These are phyloP conservation scores for Hanseniaspora jakobsenii DNA, from an alignment of 805 yeast genomes.

Conservation along the genomic window DNA sequence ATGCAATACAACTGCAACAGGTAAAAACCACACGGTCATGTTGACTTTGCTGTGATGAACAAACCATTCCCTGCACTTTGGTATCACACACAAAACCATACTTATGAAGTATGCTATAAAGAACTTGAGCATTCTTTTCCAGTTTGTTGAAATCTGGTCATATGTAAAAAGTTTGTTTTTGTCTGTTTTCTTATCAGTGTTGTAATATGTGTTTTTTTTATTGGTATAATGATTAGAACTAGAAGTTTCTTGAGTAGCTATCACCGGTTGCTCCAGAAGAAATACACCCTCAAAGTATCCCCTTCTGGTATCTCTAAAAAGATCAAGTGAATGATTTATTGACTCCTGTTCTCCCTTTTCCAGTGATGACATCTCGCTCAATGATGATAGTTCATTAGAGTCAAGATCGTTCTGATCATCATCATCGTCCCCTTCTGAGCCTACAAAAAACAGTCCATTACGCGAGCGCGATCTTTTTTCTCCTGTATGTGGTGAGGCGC, in stretches of 20 bases:
- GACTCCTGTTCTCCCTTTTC: neutral
- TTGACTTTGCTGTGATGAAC: slow-evolving; percentile 23
- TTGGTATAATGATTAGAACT: too few species aligned
- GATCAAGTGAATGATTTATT: neutral
- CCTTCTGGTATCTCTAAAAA: slow-evolving; percentile 12
- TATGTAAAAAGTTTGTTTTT: neutral
- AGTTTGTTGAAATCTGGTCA: slow-evolving; percentile 11
- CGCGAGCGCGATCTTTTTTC: neutral
- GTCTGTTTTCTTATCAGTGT: neutral
- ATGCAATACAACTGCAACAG: slow-evolving; percentile 33
- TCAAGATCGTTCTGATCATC: neutral
- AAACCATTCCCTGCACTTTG: slow-evolving; percentile 33
- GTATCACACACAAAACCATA: slow-evolving; percentile 31
- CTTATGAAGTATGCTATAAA: slow-evolving; percentile 33
- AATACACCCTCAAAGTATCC: slow-evolving; percentile 11
- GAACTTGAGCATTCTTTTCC: slow-evolving; percentile 23
- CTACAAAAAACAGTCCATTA: neutral
- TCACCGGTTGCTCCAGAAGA: neutral
- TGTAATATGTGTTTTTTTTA: neutral
- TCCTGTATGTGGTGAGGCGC: neutral
- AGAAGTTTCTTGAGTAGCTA: neutral
- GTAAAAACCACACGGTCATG: slow-evolving; percentile 30
- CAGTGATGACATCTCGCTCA: neutral
- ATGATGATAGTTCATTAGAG: neutral
- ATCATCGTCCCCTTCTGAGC: neutral